Percentiles rank a stretch among this genome's conserved stretches.
Evolutionary conservation across 257 asterid species (phyloP).

Genomic region (Solanum arcanum): DNA sequence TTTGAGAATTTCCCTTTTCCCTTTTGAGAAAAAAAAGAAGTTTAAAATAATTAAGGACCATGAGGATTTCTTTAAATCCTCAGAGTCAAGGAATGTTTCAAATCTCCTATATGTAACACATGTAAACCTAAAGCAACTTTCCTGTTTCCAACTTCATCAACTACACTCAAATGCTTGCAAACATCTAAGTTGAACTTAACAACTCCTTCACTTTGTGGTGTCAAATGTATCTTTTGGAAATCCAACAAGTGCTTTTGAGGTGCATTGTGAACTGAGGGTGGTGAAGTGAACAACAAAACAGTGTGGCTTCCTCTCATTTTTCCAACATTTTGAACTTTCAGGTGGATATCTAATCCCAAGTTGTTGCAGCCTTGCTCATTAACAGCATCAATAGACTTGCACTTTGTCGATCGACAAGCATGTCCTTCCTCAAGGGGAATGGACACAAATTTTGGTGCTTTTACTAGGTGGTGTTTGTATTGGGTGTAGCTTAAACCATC

Average conservation of each 20-base stretch:
- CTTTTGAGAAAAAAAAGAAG: background rate
- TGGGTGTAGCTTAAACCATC: slow-evolving; percentile 56
- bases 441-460: slow-evolving; percentile 31
- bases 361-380: slow-evolving; percentile 19
- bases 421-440: slow-evolving; percentile 31
- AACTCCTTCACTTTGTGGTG: slow-evolving; percentile 15
- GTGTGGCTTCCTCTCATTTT: slow-evolving; percentile 41
- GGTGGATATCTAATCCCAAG: slow-evolving; percentile 16
- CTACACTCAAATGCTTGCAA: slow-evolving; percentile 43
- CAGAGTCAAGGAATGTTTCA: slow-evolving; percentile 41
- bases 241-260: slow-evolving; percentile 47
- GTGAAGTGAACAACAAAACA: slow-evolving; percentile 38
- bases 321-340: slow-evolving; percentile 43
- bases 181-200: slow-evolving; percentile 35
- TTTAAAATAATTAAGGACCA: background rate
- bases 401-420: slow-evolving; percentile 23
- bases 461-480: slow-evolving; percentile 27
- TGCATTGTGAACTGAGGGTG: slow-evolving; percentile 53
- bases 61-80: slow-evolving; percentile 19
- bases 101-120: slow-evolving; percentile 39
- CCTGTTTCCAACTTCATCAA: slow-evolving; percentile 37
- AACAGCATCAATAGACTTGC: slow-evolving; percentile 25
- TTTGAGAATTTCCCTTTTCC: background rate
- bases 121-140: slow-evolving; percentile 46
- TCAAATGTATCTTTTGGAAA: slow-evolving; percentile 32